Evolutionary conservation across 116 monocot genomes (phyloP).

Genomic region (Iris pallida): DNA sequence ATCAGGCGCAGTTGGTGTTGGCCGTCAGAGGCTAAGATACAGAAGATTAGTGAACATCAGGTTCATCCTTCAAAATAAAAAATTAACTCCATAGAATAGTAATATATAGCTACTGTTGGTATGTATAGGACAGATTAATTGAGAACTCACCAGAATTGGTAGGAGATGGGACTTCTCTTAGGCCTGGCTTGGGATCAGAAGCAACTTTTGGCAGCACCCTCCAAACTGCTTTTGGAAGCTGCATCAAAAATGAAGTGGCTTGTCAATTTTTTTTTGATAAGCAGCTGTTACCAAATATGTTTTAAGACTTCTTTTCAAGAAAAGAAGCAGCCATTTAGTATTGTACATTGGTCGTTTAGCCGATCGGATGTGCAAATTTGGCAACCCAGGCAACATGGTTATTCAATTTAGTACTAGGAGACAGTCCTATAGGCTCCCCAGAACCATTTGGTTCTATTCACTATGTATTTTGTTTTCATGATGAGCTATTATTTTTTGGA

Average conservation of each 20-base stretch:
- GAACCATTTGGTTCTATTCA: too few relatives aligned
- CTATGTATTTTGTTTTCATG: too few relatives aligned
- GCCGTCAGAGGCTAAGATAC: conserved; percentile 81
- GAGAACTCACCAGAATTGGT: too few relatives aligned
- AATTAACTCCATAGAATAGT: too few relatives aligned
- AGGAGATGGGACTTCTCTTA: too few relatives aligned
- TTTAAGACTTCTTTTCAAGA: not conserved
- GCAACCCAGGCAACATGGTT: not conserved
- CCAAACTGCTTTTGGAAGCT: not conserved
- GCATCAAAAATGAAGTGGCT: not conserved
- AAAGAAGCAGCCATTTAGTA: not conserved
- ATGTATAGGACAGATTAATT: too few relatives aligned
- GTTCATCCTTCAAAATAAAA: too few relatives aligned
- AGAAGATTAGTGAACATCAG: conserved; percentile 82
- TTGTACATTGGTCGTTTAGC: not conserved
- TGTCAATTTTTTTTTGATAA: not conserved
- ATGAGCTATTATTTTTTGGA: too few relatives aligned
- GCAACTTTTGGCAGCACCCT: not conserved
- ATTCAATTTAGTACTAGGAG: not conserved
- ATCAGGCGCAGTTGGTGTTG: conserved; percentile 87
- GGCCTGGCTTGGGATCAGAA: not conserved
- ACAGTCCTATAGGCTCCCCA: not conserved
- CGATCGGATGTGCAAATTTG: not conserved
- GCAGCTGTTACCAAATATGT: too few relatives aligned
- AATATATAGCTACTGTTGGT: too few relatives aligned